Percentiles rank a stretch among this genome's conserved stretches.
These are phyloP conservation scores for Rhizophora apiculata DNA, from an alignment of 345 rosid species.

Conservation along the genomic window DNA sequence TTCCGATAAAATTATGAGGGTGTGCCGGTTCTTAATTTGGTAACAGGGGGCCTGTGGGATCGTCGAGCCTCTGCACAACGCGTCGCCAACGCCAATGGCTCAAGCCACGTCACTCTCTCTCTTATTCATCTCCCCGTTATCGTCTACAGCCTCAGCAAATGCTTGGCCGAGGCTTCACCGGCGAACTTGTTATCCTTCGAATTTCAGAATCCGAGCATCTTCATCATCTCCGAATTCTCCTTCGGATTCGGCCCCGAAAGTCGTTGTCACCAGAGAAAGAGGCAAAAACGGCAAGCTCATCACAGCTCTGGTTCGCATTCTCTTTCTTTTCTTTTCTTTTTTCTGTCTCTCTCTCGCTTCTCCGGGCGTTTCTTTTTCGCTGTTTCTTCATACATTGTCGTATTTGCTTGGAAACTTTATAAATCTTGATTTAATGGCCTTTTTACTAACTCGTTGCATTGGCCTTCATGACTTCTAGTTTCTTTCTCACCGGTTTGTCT, in stretches of 20 bases:
- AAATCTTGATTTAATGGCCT: background rate
- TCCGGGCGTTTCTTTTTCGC: constrained; percentile 2
- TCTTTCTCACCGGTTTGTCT: background rate
- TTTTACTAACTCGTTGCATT: background rate
- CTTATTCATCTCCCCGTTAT: no score
- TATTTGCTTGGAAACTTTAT: background rate
- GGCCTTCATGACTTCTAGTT: background rate
- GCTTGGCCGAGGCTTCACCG: constrained; percentile 14
- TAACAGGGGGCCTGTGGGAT: constrained; percentile 23
- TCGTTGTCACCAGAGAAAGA: constrained; percentile 87
- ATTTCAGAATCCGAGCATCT: constrained; percentile 15
- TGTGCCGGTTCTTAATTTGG: constrained; percentile 9
- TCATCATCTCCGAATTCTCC: constrained; percentile 9
- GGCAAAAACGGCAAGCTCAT: constrained; percentile 89
- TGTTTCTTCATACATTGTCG: background rate
- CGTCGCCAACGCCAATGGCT: constrained; percentile 31
- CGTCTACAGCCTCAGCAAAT: no score
- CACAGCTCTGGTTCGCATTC: constrained; percentile 53
- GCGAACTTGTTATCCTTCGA: constrained; percentile 13
- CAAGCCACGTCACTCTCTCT: background rate
- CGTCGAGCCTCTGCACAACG: constrained; percentile 21
- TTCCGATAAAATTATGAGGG: no score
- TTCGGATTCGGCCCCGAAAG: constrained; percentile 47
- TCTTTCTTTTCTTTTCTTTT: background rate
- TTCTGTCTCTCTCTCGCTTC: background rate